These are phyloP conservation scores for Tylopilus sp. DNA, from an alignment of 1,284 basidiomycete species.

Conservation along the genomic window DNA sequence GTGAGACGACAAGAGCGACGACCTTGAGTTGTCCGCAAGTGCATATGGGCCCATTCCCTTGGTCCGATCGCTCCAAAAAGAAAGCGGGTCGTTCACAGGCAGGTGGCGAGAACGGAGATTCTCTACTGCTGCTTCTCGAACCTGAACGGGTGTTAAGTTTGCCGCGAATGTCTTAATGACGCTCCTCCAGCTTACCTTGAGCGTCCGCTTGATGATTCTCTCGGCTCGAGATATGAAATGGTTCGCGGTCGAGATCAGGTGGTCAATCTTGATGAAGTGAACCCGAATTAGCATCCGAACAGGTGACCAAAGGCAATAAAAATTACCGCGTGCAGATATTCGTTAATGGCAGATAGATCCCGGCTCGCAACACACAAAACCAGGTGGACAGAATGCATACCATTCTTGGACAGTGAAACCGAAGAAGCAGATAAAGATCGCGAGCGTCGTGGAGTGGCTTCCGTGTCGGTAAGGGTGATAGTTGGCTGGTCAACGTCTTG, in stretches of 20 bases:
- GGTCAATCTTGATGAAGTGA: slow-evolving; percentile 42
- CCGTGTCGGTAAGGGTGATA: slow-evolving; percentile 26
- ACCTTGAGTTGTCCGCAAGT: slow-evolving; percentile 28
- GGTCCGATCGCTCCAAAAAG: slow-evolving; percentile 14
- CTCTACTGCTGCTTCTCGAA: slow-evolving; percentile 27
- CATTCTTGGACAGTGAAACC: slow-evolving; percentile 13
- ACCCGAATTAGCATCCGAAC: slow-evolving; percentile 15
- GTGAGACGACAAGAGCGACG: slow-evolving; percentile 32
- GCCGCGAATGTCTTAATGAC: slow-evolving; percentile 1
- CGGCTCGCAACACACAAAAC: slow-evolving; percentile 49
- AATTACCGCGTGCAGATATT: slow-evolving; percentile 33
- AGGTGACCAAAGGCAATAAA: slow-evolving; percentile 10
- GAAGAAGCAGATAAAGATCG: slow-evolving; percentile 4
- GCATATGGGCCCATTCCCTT: background rate
- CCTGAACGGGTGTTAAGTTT: slow-evolving; percentile 13
- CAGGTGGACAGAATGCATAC: slow-evolving; percentile 41
- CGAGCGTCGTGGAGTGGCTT: slow-evolving; percentile 22
- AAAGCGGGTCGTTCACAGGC: slow-evolving; percentile 20
- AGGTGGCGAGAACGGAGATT: slow-evolving; percentile 30
- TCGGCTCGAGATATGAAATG: slow-evolving; percentile 52
- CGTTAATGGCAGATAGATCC: slow-evolving; percentile 52
- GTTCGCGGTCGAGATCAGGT: slow-evolving; percentile 48
- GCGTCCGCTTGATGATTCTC: slow-evolving; percentile 45
- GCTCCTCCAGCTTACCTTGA: slow-evolving; percentile 42
- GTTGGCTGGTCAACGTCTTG: slow-evolving; percentile 16